These are phyloP conservation scores for Akanthomyces lecanii DNA, from an alignment of 2,329 filamentous ascomycete genomes.

Conservation along the genomic window DNA sequence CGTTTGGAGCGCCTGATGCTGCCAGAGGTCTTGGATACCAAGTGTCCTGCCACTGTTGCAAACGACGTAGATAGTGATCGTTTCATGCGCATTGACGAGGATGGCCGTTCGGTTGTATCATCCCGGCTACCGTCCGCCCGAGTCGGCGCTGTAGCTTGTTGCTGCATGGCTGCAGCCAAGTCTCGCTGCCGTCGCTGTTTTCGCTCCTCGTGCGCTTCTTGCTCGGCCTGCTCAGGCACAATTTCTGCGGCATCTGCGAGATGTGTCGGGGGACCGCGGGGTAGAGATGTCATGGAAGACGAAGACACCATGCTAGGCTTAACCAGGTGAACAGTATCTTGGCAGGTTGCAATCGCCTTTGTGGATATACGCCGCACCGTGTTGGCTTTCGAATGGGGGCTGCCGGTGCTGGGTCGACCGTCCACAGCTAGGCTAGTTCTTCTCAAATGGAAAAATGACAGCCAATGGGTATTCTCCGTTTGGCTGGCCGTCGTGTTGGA, in stretches of 20 bases:
- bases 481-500: constrained; percentile 1
- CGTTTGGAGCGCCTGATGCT: constrained; percentile 55
- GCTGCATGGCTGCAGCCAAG: neutral
- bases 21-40: constrained; percentile 50
- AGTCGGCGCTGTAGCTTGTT: neutral
- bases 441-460: constrained; percentile 53
- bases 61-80: constrained; percentile 59
- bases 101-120: constrained; percentile 33
- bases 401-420: neutral
- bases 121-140: constrained; percentile 7
- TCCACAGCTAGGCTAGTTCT: constrained; percentile 10
- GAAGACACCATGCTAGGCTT: constrained; percentile 35
- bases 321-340: constrained; percentile 31
- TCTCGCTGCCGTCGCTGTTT: neutral
- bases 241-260: constrained; percentile 23
- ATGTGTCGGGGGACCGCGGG: neutral
- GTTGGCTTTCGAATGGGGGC: constrained; percentile 2
- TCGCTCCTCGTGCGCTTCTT: constrained; percentile 9
- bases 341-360: constrained; percentile 10
- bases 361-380: constrained; percentile 27
- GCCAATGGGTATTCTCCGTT: constrained; percentile 36
- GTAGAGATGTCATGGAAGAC: neutral
- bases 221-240: constrained; percentile 7
- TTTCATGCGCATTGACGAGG: constrained; percentile 41
- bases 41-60: constrained; percentile 46